A percentile compares a stretch with the other conserved stretches of the same genome.
These are phyloP conservation scores for Musa acuminata DNA, from an alignment of 176 grass and related monocot genomes.

Conservation along the genomic window DNA sequence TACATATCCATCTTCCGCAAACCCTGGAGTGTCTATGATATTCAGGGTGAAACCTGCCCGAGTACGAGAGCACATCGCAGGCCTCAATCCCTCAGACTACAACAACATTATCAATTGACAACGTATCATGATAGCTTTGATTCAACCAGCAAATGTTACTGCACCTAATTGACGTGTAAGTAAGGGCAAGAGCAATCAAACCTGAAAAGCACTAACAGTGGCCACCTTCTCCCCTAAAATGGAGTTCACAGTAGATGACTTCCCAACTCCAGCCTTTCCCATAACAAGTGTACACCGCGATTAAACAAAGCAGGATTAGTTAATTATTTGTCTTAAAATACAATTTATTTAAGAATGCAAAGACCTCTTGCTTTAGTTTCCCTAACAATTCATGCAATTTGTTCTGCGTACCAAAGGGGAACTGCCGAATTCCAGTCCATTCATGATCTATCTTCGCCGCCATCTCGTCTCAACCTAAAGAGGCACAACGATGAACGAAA, in stretches of 20 bases:
- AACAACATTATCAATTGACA: constrained; percentile 7
- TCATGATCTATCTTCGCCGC: constrained; percentile 57
- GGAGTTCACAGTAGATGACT: constrained; percentile 91
- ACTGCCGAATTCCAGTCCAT: constrained; percentile 69
- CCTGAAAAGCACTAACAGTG: constrained; percentile 88
- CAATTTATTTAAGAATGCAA: background rate
- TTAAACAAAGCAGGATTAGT: too few relatives aligned
- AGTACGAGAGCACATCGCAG: constrained; percentile 64
- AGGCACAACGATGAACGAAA: background rate
- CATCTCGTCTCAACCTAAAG: constrained; percentile 20
- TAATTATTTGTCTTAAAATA: too few relatives aligned
- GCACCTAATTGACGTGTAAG: background rate
- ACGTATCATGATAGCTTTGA: background rate
- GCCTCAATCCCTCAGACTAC: constrained; percentile 87
- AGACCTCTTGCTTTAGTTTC: constrained; percentile 67
- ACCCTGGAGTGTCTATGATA: constrained; percentile 87
- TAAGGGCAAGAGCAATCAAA: constrained; percentile 20
- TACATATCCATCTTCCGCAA: constrained; percentile 94
- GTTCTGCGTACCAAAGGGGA: constrained; percentile 71
- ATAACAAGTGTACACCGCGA: constrained; percentile 15
- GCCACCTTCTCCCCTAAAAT: constrained; percentile 77
- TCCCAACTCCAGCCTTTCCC: constrained; percentile 93
- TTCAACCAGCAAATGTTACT: too few relatives aligned
- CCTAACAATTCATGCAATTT: constrained; percentile 79
- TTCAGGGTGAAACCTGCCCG: constrained; percentile 83